A percentile compares a stretch with the other conserved stretches of the same genome.
Evolutionary conservation across 768 basidiomycete species (phyloP).

Genomic region (Cubamyces lactineus): DNA sequence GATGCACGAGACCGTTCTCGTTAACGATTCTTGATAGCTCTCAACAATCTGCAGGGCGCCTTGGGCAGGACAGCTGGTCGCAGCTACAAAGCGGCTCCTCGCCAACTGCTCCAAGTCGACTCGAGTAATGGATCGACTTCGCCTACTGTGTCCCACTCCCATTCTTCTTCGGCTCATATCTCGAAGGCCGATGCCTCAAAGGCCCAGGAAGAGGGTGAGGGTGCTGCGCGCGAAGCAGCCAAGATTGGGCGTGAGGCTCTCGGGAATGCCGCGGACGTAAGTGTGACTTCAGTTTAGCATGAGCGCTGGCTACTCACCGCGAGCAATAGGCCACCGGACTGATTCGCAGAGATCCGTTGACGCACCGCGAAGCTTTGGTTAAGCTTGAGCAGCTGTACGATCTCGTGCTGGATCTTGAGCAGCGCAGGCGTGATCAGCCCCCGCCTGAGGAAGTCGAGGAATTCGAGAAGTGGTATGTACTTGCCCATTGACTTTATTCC

Average conservation of each 20-base stretch:
- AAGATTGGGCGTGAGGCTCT: constrained; percentile 76
- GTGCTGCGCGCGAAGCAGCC: constrained; percentile 73
- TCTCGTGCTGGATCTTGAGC: constrained; percentile 80
- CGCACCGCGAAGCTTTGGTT: constrained; percentile 74
- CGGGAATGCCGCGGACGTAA: constrained; percentile 59
- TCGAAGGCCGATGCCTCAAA: constrained; percentile 52
- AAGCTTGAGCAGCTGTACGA: constrained; percentile 88
- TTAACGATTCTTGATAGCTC: constrained; percentile 43
- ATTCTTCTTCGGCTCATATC: constrained; percentile 41
- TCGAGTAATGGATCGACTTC: constrained; percentile 43
- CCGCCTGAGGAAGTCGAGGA: constrained; percentile 57
- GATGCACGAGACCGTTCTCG: constrained; percentile 22
- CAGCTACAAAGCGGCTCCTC: constrained; percentile 94
- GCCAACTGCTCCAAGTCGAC: constrained; percentile 92
- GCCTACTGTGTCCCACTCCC: constrained; percentile 48
- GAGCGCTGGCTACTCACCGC: neutral
- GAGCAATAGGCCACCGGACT: constrained; percentile 58
- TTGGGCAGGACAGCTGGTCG: constrained; percentile 93
- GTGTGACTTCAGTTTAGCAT: constrained; percentile 14
- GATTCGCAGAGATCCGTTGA: constrained; percentile 72
- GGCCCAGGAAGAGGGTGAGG: constrained; percentile 46
- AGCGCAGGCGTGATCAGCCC: constrained; percentile 80
- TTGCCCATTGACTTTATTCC: neutral
- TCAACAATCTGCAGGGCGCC: constrained; percentile 86
- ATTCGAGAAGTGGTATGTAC: constrained; percentile 48